Evolutionary conservation across 2,329 filamentous ascomycete species (phyloP).

Genomic region (Colletotrichum gloeosporioides): DNA sequence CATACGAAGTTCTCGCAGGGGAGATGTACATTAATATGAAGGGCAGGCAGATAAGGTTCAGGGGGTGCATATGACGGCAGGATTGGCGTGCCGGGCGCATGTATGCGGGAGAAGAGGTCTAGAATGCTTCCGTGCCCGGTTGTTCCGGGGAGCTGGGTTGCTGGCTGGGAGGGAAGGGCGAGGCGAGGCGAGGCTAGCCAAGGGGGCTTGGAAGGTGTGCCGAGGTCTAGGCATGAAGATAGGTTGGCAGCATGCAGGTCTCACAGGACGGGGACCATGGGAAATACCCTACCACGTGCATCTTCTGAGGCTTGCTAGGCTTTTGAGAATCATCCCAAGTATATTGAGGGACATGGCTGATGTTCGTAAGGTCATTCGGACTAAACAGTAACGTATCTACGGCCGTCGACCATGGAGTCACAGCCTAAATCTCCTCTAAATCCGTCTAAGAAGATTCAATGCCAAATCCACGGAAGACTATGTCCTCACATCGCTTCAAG

Average conservation of each 20-base stretch:
- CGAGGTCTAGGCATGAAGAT: not conserved
- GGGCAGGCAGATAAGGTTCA: not conserved
- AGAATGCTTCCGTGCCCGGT: not conserved
- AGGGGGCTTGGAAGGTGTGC: not conserved
- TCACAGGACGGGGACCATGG: rapidly evolving
- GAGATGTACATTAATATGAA: not conserved
- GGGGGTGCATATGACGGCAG: not conserved
- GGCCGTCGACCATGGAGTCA: too few relatives aligned
- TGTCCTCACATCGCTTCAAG: slow-evolving; percentile 23
- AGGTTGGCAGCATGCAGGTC: not conserved
- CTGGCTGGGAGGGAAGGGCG: not conserved
- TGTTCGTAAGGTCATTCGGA: not conserved
- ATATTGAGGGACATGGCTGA: not conserved
- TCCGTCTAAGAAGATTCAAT: not conserved
- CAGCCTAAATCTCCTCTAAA: not conserved
- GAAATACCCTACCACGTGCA: rapidly evolving
- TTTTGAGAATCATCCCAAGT: not conserved
- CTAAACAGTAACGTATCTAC: not conserved
- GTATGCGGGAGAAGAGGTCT: not conserved
- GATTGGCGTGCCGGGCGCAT: not conserved
- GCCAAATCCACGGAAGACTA: not conserved
- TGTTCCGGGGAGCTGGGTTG: not conserved
- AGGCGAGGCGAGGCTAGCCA: not conserved
- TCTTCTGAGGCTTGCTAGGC: rapidly evolving
- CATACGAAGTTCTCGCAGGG: not conserved